A percentile compares a stretch with the other conserved stretches of the same genome.
Conservation (phyloP, 148 eudicot species). For the Dysphania ambrosioides region DNA sequence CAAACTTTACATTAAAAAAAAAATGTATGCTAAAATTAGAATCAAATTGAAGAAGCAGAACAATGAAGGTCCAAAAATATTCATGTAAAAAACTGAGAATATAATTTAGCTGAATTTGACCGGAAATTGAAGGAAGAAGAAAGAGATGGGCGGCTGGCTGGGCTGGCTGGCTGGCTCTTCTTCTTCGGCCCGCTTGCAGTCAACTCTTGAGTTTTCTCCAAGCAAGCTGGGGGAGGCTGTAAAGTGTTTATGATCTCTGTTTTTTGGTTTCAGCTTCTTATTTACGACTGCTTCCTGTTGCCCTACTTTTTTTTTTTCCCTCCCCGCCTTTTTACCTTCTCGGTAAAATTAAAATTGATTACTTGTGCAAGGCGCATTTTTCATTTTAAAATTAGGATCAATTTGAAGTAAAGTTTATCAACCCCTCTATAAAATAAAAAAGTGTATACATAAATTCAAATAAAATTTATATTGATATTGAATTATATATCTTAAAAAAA, state of each 20-base stretch:
- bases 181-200: constrained; percentile 12
- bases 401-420: too few relatives aligned
- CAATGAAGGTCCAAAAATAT: not conserved
- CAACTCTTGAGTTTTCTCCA: constrained; percentile 35
- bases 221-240: constrained; percentile 25
- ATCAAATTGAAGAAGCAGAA: constrained; percentile 8
- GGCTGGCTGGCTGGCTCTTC: not conserved
- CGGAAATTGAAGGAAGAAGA: not conserved
- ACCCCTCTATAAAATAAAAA: too few relatives aligned
- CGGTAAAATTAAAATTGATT: too few relatives aligned
- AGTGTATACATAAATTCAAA: too few relatives aligned
- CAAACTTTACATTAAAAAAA: constrained; percentile 6
- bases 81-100: not conserved
- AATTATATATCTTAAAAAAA: too few relatives aligned
- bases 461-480: too few relatives aligned
- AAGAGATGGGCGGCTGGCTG: not conserved
- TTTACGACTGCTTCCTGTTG: not conserved
- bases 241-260: not conserved
- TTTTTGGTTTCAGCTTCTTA: not conserved
- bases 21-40: not conserved
- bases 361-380: too few relatives aligned
- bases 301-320: not conserved
- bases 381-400: too few relatives aligned
- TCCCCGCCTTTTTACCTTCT: too few relatives aligned
- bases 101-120: constrained; percentile 15